Base-by-base conservation (phyloP, 345 rosid genomes). In the Kandelia obovata region DNA sequence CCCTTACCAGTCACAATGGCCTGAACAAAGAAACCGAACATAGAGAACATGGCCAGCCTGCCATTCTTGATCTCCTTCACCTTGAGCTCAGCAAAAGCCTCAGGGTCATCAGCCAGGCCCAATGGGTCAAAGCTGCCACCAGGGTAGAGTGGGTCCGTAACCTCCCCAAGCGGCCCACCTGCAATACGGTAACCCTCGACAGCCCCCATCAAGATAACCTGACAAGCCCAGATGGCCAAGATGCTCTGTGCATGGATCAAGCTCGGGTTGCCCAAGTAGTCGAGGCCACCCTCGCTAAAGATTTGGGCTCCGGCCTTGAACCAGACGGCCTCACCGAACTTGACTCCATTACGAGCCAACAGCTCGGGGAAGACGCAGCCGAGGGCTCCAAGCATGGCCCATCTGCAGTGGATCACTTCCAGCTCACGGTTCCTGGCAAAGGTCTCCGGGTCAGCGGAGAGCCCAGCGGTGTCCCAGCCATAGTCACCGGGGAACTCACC, bases 381-480 rank as follows among this genome's bases (percentile, higher is more conserved):
- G 0, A 90, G 81, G 16, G 96, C 93, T 19, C 91, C 93, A 17
- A 90, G 79, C 96, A 88, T 90, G 58, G 92, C 93, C 91, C 96
- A 90, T 68, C 96, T 81, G 53, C 58, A 58, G 81, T 90, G 96
- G 82, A 90, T 90, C 21, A 90, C 96, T 69, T 88, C 93, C 3
- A 90, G 89, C 84, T 88, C 94, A 26, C 95, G 88, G 88, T 88
- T 91, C 84, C 80, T 89, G 47, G 92, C 92, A n/a, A 91, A 92
- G 62, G 97, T 89, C 74, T 87, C 96, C 0, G 93, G 97, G 75
- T 92, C 96, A 23, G 97, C 96, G 0, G 96, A 89, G 52, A 92
- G 87, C 6, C 97, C 97, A 5, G 96, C 96, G 0, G 88, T 86
- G 85, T 86, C 90, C 93, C 90, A 88, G 2, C 90, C 93, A 30